Conservation (phyloP, 2,329 filamentous ascomycete species). For the Berkeleyomyces basicola region DNA sequence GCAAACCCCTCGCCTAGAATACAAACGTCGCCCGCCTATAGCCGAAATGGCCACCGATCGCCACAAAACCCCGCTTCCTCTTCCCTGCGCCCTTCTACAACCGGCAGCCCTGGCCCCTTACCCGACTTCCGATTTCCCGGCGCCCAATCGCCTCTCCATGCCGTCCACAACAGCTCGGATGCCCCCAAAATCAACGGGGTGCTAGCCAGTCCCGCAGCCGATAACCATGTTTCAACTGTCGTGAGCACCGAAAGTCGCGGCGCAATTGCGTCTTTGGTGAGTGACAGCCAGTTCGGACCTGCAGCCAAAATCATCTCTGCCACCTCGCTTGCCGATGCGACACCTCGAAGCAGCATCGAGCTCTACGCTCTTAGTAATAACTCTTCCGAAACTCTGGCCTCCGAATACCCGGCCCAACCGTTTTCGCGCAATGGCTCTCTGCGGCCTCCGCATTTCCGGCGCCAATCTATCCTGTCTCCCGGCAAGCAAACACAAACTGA, state of each 20-base stretch:
- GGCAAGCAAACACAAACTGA: slow-evolving; percentile 42
- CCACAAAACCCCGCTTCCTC: slow-evolving; percentile 15
- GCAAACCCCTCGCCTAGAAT: slow-evolving; percentile 28
- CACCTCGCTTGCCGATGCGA: slow-evolving; percentile 35
- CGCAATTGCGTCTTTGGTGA: slow-evolving; percentile 18
- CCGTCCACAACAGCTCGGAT: slow-evolving; percentile 19
- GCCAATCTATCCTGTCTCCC: slow-evolving; percentile 25
- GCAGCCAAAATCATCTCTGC: slow-evolving; percentile 58
- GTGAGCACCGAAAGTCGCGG: background rate
- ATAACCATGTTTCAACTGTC: background rate
- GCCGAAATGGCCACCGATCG: slow-evolving; percentile 21
- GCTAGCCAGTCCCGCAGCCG: slow-evolving; percentile 13
- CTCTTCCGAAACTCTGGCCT: slow-evolving; percentile 81
- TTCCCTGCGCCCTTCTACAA: slow-evolving; percentile 24
- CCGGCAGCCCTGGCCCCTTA: slow-evolving; percentile 24
- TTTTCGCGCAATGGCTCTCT: slow-evolving; percentile 16
- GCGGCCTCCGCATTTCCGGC: slow-evolving; percentile 30
- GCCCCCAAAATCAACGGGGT: slow-evolving; percentile 23
- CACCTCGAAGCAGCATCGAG: slow-evolving; percentile 80
- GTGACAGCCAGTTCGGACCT: slow-evolving; percentile 40
- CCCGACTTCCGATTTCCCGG: slow-evolving; percentile 43
- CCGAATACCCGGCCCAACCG: slow-evolving; percentile 57
- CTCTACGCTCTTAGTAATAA: slow-evolving; percentile 93
- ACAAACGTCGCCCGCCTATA: slow-evolving; percentile 34
- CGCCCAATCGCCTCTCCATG: slow-evolving; percentile 25